Evolutionary conservation across 805 yeast species (phyloP).

Genomic region (Danielia reshetovae): DNA sequence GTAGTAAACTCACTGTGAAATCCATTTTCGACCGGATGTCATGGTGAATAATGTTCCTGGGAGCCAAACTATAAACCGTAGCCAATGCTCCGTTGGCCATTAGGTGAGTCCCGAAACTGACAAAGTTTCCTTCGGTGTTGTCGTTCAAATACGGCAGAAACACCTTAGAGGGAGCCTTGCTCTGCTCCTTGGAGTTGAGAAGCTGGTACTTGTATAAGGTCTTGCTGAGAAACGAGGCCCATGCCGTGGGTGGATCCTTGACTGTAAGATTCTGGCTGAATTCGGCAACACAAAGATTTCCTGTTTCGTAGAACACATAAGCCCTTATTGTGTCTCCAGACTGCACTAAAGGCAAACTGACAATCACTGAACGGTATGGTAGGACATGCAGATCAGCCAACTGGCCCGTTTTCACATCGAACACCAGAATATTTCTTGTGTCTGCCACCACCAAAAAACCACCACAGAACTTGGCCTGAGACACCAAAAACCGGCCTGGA

Average conservation of each 20-base stretch:
- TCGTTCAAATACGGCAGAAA: constrained; percentile 19
- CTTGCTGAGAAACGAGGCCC: constrained; percentile 17
- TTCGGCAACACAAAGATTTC: constrained; percentile 6
- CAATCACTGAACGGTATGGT: constrained; percentile 7
- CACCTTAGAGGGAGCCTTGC: constrained; percentile 10
- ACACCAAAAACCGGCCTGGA: constrained; percentile 12
- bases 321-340: not conserved
- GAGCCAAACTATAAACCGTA: constrained; percentile 10
- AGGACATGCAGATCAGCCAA: constrained; percentile 1
- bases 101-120: constrained; percentile 1
- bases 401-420: not conserved
- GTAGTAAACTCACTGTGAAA: constrained; percentile 7
- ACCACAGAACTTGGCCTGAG: constrained; percentile 4
- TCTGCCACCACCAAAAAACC: constrained; percentile 7
- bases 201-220: constrained; percentile 15
- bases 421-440: constrained; percentile 2
- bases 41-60: constrained; percentile 15
- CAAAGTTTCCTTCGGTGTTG: constrained; percentile 24
- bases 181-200: constrained; percentile 9
- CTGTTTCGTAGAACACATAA: constrained; percentile 9
- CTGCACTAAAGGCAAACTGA: constrained; percentile 5
- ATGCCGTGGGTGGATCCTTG: constrained; percentile 1
- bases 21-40: constrained; percentile 18
- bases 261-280: constrained; percentile 1
- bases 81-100: constrained; percentile 5